Base-by-base conservation (phyloP, 345 rosid genomes). In the Cochlearia excelsa region DNA sequence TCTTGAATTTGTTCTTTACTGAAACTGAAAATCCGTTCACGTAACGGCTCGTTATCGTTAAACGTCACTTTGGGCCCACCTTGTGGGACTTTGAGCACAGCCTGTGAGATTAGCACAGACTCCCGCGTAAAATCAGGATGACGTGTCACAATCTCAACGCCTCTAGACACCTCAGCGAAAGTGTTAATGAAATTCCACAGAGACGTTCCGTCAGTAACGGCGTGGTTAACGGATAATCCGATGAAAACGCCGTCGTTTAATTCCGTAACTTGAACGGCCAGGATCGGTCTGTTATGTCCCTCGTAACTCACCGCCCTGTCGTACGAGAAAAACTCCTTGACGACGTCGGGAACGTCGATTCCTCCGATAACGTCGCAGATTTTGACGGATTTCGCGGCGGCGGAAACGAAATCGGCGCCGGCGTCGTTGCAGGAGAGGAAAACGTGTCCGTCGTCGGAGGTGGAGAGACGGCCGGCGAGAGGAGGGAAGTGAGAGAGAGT, bases 151-250 rank as follows among this genome's bases (percentile, higher is more conserved):
- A 40, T 70, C 73, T 42, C 35, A n/a, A 30, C 61, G 0, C 82
- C 95, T 59, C 85, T 81, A 3, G 89, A 63, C 30, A 86, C 28
- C 53, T 88, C 95, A 0, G 99, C 89, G 47, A 84, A 93, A 0
- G 84, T 82, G 48, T 93, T 93, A 28, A 93, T 85, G 80, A 93
- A 93, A 50, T 86, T 86, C 99, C 99, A 93, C 30, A 93, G 72
- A 5, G 99, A 93, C 1, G 99, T 93, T 0, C 97, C 97, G 70
- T 93, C 99, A 0, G 65, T 44, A 7, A 86, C 92, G 40, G 99
- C 78, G 66, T 93, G 99, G 60, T 88, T 93, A 46, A 77, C 75
- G 7, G 94, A 29, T 31, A 93, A 86, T 0, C 91, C 91, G 30
- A 88, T 78, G 75, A 92, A 92, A 43, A 88, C 72, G 2, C 87